Conservation (phyloP, 305 asterid genomes). For the Salvia sclarea region DNA sequence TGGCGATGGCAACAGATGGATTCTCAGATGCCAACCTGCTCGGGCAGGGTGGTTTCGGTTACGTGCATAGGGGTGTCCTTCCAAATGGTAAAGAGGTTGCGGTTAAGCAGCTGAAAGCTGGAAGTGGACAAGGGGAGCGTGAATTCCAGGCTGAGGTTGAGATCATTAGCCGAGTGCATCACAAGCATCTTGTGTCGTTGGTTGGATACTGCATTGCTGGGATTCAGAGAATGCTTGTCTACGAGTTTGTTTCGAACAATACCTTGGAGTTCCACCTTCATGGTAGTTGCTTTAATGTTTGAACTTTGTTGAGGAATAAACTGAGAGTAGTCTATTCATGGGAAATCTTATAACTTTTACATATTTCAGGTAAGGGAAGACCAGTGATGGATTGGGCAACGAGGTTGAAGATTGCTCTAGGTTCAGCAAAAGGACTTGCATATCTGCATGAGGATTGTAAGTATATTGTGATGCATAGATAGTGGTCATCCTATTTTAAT, state of each 20-base stretch:
- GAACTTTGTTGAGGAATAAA: background rate
- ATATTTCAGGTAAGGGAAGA: slow-evolving; percentile 60
- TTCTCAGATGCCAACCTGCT: slow-evolving; percentile 88
- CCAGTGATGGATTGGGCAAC: slow-evolving; percentile 71
- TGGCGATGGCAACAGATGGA: slow-evolving; percentile 88
- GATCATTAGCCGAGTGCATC: slow-evolving; percentile 84
- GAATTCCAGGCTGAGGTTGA: slow-evolving; percentile 96
- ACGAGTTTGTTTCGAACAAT: slow-evolving; percentile 74
- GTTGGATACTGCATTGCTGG: slow-evolving; percentile 81
- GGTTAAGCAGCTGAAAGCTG: slow-evolving; percentile 80
- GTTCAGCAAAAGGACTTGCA: slow-evolving; percentile 85
- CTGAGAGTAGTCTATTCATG: background rate
- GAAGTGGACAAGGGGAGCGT: slow-evolving; percentile 94
- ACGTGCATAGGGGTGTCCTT: slow-evolving; percentile 81
- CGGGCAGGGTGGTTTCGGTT: slow-evolving; percentile 97
- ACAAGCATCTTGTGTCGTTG: slow-evolving; percentile 76
- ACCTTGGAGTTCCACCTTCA: slow-evolving; percentile 82
- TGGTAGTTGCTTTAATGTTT: slow-evolving; percentile 42
- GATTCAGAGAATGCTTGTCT: slow-evolving; percentile 62
- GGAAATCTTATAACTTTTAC: slow-evolving; percentile 7
- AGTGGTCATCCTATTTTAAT: background rate
- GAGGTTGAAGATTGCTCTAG: slow-evolving; percentile 71
- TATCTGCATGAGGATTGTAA: slow-evolving; percentile 87
- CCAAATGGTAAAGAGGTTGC: slow-evolving; percentile 94
- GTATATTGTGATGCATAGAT: slow-evolving; percentile 29